Base-by-base conservation (phyloP, 78 protist genomes). In the Bodo saltans region DNA sequence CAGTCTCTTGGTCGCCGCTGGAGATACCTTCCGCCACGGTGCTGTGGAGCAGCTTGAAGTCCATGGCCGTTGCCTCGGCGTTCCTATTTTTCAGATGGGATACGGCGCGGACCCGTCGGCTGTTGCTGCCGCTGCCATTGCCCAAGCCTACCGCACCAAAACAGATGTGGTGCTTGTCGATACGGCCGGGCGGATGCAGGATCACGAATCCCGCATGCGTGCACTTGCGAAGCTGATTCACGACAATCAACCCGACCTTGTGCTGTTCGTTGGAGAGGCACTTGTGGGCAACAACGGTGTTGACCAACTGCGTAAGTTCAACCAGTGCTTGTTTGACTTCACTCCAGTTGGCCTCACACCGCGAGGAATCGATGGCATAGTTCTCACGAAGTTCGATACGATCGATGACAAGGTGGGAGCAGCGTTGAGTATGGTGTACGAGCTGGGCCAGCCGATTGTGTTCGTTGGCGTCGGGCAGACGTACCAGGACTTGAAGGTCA, bases 331-430 rank as follows among this genome's bases (percentile, higher is more conserved):
- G 68, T 28, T 70, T 1, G 90, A 92, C 74, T 27, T 75, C 39
- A 60, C 91, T 11, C 52, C 30, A 0, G 23, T 0, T 32, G 60
- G 80, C 23, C 68, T 73, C 8, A 52, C 74, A 3, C 88, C 92
- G 29, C 89, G 97, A 28, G 85, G 89, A 3, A 94, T 99, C 32
- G 99, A 99, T 78, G 99, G 99, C 40, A 95, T 99, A 78, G 42
- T 99, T 1, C 91, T 99, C 67, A 97, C 99, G 41, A 99, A 99
- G 89, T 97, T 98, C 53, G 99, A 99, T 83, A 95, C 99, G 30
- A 93, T 99, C 76, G 99, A 98, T 76, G 99, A 97, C 84, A 98
- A 99, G 94, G 99, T 98, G 35, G 99, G 99, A 11, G 98, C 99
- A 0, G 99, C 99, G 0, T 74, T 99, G 34, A 91, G 97, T 17